Conservation (phyloP, 2,329 filamentous ascomycete species). For the Fusarium sp. region DNA sequence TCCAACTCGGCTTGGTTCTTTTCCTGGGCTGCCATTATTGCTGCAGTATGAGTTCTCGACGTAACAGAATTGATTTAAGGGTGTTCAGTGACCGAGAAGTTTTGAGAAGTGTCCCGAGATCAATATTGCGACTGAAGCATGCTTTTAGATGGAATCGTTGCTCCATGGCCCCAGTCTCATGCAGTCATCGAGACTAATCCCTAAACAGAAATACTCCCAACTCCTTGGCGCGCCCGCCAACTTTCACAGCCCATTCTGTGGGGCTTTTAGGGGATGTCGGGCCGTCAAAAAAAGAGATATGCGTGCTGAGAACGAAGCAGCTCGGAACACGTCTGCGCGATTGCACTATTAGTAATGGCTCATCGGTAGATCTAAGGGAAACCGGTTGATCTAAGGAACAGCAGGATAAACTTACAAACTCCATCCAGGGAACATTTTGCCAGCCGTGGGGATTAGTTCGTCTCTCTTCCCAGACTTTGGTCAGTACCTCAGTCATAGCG, state of each 20-base stretch:
- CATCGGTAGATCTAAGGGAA: no score
- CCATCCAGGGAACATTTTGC: constrained; percentile 50
- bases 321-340: constrained; percentile 34
- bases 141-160: constrained; percentile 1
- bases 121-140: accelerated
- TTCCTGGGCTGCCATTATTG: constrained; percentile 27
- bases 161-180: background rate
- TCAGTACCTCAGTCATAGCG: constrained; percentile 47
- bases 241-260: background rate
- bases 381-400: no score
- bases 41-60: background rate
- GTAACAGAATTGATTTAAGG: accelerated
- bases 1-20: constrained; percentile 33
- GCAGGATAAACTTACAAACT: constrained; percentile 44
- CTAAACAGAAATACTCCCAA: constrained; percentile 28
- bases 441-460: constrained; percentile 26
- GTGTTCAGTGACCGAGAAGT: accelerated
- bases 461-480: constrained; percentile 47
- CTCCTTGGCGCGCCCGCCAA: background rate
- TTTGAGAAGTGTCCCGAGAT: accelerated
- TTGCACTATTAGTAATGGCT: background rate
- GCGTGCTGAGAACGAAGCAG: constrained; percentile 36
- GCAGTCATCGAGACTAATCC: constrained; percentile 16
- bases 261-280: background rate
- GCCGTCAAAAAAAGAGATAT: constrained; percentile 41